phyloP scores from a whole-genome alignment of 2,329 filamentous ascomycete species.

The Penicillium aurantiogriseum region DNA sequence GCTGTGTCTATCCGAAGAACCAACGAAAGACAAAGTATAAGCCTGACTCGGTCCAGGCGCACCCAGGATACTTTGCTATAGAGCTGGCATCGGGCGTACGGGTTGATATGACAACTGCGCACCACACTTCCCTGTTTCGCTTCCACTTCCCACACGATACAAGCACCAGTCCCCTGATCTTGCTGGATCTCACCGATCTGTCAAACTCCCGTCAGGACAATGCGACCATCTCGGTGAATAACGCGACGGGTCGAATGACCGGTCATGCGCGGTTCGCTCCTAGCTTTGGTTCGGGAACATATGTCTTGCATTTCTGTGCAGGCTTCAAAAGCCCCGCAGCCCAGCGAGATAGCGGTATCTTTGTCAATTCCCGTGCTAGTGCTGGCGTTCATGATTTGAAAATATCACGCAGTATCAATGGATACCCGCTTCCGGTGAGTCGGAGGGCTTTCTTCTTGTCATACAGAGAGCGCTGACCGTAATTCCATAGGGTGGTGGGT shows the following conservation, averaged over 20 bases:
- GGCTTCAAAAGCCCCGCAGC: conserved; percentile 59
- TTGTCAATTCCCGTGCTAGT: conserved; percentile 60
- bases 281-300: conserved; percentile 64
- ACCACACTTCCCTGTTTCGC: conserved; percentile 63
- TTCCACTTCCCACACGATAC: conserved; percentile 57
- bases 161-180: conserved; percentile 60
- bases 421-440: conserved; percentile 49
- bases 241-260: conserved; percentile 58
- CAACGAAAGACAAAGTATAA: conserved; percentile 50
- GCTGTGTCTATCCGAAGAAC: conserved; percentile 60
- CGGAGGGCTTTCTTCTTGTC: background rate
- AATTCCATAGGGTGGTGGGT: conserved; percentile 58
- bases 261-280: conserved; percentile 61
- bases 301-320: conserved; percentile 63
- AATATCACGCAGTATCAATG: conserved; percentile 58
- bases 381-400: conserved; percentile 53
- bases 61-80: conserved; percentile 65
- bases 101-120: conserved; percentile 65
- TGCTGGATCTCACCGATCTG: conserved; percentile 65
- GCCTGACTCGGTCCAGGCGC: conserved; percentile 55
- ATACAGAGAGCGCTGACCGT: background rate
- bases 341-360: conserved; percentile 62
- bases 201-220: conserved; percentile 61
- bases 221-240: conserved; percentile 57
- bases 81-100: conserved; percentile 57